Evolutionary conservation across 495 filamentous ascomycete species (phyloP), one percentile per base, ranked within the genome.

Genomic region (Tirmania nivea): DNA sequence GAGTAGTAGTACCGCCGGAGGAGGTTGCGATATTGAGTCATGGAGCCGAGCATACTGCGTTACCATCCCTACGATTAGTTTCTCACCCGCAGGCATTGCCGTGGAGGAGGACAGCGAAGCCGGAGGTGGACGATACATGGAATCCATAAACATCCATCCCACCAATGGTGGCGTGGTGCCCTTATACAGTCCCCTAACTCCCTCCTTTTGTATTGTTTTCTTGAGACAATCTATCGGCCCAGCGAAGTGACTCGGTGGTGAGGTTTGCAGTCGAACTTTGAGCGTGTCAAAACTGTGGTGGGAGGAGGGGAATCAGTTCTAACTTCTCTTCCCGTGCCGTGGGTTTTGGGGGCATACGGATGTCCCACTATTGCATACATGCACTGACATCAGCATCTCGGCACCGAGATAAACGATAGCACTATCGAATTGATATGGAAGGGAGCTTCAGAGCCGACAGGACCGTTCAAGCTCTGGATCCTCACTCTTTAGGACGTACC

Each of bases 71-170:
- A 31, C 25, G 7, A 7, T 31, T 31, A 31, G 25, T 31, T 31
- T 31, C 25, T 3, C 25, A 7, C 25, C 7, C 7, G 25, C 4
- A 31, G 25, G 25, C 25, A n/a, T n/a, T n/a, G n/a, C n/a, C n/a
- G 25, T 31, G 25, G 25, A 3, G 25, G 7, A 48, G 0, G 45
- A n/a, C 39, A 10, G 10, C n/a, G 35, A 31, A 3, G 12, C 16
- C 17, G 66, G 68, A 60, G 25, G 25, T 31, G 25, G 25, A 7
- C 25, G 25, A 7, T 63, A 78, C 76, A 94, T 69, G 55, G 77
- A 83, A 67, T 96, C 89, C 89, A 96, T 95, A 65, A 89, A 81
- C 85, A 94, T 94, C 89, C 89, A 97, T 56, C 90, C 90, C 54
- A 94, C 76, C 51, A 94, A 69, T 45, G 87, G 89, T 37, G 89